phyloP scores from a whole-genome alignment of 2,329 filamentous ascomycete species.

The Coniochaeta hoffmannii region DNA sequence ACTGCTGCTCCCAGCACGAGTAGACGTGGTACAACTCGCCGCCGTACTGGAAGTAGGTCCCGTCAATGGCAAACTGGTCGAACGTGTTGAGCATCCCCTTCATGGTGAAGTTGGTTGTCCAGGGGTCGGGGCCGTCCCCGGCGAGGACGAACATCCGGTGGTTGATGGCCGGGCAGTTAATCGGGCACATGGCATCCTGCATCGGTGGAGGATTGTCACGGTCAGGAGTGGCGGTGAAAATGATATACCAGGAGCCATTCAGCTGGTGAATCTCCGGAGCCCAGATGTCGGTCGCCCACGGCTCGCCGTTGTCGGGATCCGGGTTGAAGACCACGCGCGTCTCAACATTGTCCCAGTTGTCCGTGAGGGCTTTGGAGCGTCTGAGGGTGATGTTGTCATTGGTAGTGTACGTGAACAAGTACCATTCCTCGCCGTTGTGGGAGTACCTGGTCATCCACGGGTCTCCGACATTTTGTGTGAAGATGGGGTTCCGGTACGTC shows the following conservation, averaged over 20 bases:
- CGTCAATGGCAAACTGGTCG: conserved; percentile 28
- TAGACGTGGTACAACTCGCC: conserved; percentile 26
- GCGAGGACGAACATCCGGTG: conserved; percentile 29
- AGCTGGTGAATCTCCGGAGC: conserved; percentile 23
- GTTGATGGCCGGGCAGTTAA: conserved; percentile 27
- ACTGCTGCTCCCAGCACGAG: conserved; percentile 26
- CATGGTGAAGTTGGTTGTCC: conserved; percentile 22
- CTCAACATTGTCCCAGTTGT: conserved; percentile 31
- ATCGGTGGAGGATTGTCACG: conserved; percentile 24
- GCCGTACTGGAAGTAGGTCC: conserved; percentile 24
- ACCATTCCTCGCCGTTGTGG: conserved; percentile 25
- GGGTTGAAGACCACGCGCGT: conserved; percentile 27
- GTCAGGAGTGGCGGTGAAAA: conserved; percentile 27
- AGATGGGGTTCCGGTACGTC: conserved; percentile 32
- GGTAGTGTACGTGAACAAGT: conserved; percentile 31
- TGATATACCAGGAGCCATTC: conserved; percentile 8
- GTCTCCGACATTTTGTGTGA: conserved; percentile 29
- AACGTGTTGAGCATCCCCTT: conserved; percentile 26
- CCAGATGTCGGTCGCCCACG: conserved; percentile 28
- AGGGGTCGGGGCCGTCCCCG: conserved; percentile 21
- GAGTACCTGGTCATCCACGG: conserved; percentile 30
- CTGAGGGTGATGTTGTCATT: conserved; percentile 30
- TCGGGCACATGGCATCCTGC: conserved; percentile 24
- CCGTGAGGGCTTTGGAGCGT: conserved; percentile 26
- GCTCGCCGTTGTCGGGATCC: conserved; percentile 19